Base-by-base conservation (phyloP, 495 filamentous ascomycete genomes). In the Astrothelium subdiscretum region DNA sequence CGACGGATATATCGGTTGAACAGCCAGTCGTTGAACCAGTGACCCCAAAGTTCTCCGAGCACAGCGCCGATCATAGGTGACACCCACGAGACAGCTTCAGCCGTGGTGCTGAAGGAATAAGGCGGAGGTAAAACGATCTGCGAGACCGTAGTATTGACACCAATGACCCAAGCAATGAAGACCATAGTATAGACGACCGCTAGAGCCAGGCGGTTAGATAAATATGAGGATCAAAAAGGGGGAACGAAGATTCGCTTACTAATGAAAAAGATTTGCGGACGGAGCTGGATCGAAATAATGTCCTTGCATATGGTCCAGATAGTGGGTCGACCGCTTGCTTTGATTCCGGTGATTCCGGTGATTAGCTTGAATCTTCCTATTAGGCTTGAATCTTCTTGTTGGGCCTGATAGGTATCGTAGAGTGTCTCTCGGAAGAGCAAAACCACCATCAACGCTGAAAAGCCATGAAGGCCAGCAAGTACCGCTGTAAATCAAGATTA, bases 381-480 rank as follows among this genome's bases (percentile, higher is more conserved):
- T 24, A 63, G 61, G 10, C 58, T 59, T 13, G 61, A 61, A 32
- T 63, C 40, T 35, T 27, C 29, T 61, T 67, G 62, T 22, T 35
- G 20, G 10, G 22, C 24, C 31, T 59, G 54, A 15, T 31, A 43
- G 15, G 73, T 67, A 11, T 70, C 66, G 63, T 80, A 79, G 38
- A 78, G 75, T 0, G 80, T 81, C 63, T 83, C 80, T 48, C 77
- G 73, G 15, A 78, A 77, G 40, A 79, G 74, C 2, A 78, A 20
- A 20, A 80, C 66, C 24, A 82, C 73, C 60, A 78, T 61, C 0
- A 74, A 54, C 0, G 74, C 73, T 11, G 76, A 77, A 10, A 78
- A 27, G 8, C 70, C 78, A 60, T 80, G 80, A 42, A 79, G 73
- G 27, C 73, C 76, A 10, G 74, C 74, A 15, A 82, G 59, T 27